Base-by-base conservation (phyloP, 495 filamentous ascomycete genomes). In the Penicillium riverlandense region DNA sequence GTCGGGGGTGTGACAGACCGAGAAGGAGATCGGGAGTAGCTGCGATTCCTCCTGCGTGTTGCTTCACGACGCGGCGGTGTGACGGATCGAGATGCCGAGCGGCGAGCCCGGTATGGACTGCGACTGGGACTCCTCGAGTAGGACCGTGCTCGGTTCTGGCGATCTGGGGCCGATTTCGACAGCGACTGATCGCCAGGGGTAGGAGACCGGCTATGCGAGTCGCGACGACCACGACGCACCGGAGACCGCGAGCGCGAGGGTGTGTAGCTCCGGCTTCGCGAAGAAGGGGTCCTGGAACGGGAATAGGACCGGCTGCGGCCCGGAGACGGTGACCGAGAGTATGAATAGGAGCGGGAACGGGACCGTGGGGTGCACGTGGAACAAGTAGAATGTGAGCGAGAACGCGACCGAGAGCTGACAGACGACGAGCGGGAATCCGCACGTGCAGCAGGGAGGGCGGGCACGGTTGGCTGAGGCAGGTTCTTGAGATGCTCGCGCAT, bases 401-500 rank as follows among this genome's bases (percentile, higher is more conserved):
- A 12, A 70, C 62, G 28, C 57, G 62, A 2, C 11, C 45, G 45
- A 30, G 45, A 48, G 12, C 28, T 28, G 7, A 22, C 22, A 22
- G 22, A 22, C 3, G 22, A 22, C 4, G 22, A 22, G 2, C 22
- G 22, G 4, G 22, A 22, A 22, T 22, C 22, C 4, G 22, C 22
- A 6, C n/a, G 13, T 11, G 38, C 38, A 8, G 74, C 63, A 13
- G 82, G 77, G 7, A 89, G 70, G 0, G 86, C 80, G 8, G 86
- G 84, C 13, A 82, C 63, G 4, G 81, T 70, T 34, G 89, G 85
- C 53, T 87, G 85, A 15, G 91, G 86, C 55, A 85, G 78, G 56
- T 89, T 95, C 59, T 89, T 86, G 43, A 97, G 70, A 58, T 80
- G 81, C 52, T 89, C 87, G 53, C 92, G 81, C 91, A 97, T 96